Evolutionary conservation across 192 early-diverging fungal species (phyloP), one percentile per base, ranked within the genome.

Genomic region (Gigaspora rosea): DNA sequence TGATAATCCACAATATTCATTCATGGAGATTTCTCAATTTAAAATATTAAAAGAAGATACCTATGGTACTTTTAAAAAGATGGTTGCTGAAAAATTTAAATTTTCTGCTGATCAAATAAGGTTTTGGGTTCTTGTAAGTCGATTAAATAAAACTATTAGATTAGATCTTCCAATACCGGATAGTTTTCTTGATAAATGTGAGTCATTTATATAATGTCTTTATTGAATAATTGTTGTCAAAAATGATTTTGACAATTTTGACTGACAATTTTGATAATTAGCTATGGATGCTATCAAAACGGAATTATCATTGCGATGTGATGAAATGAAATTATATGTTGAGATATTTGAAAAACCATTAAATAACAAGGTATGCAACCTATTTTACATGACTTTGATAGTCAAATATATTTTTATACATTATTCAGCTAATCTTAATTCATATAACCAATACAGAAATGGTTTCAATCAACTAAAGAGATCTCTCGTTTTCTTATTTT

Each of bases 121-220:
- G 9, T 78, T 97, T 62, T 99, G 97, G 97, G 84, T 86, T 1
- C 84, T 98, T 76, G 91, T 94, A 16, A 91, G 91, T 18, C 90
- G 97, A 8, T 91, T 95, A 80, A 99, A 99, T 86, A 91, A 92
- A 81, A 98, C 97, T 4, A 77, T 94, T 27, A 89, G 97, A 56
- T 92, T 92, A 10, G 96, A 98, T 76, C 51, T 80, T 16, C 90
- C 92, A 18, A 87, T 93, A 65, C 79, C 85, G 16, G 83, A 85
- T 27, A 41, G 41, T 7, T 51, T 76, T 59, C 65, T 80, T 49
- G 76, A 78, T 18, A 66, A 59, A 3, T 72, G 89, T 92, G 83
- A 73, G 86, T 78, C 11, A 15, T 56, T n/a, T n/a, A 56, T 5
- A 18, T 27, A 27, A 27, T 27, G 27, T 27, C 27, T 27, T 18